Percentiles rank a stretch among this genome's conserved stretches.
Conservation (phyloP, 2,329 filamentous ascomycete genomes). For the Cordyceps cateniannulata region DNA sequence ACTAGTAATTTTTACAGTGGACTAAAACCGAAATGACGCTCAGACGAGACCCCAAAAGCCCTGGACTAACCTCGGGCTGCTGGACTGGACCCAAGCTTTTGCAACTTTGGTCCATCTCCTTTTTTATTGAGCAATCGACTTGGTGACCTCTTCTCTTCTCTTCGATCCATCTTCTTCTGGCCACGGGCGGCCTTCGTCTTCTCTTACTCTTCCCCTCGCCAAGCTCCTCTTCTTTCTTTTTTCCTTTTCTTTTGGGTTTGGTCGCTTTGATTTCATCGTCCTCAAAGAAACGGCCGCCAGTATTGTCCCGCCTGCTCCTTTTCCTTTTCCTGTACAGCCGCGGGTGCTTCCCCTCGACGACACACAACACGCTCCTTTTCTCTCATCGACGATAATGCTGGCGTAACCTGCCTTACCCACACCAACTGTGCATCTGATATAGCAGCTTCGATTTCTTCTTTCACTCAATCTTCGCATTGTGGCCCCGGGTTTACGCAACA, state of each 20-base stretch:
- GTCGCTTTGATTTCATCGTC: neutral
- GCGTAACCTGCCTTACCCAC: neutral
- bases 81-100: neutral
- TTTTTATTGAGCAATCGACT: constrained; percentile 4
- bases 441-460: neutral
- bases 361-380: constrained; percentile 2
- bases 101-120: constrained; percentile 1
- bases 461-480: neutral
- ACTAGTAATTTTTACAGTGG: neutral
- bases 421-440: neutral
- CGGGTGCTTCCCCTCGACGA: neutral
- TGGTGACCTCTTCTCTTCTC: neutral
- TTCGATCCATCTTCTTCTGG: neutral
- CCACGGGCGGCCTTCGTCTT: neutral
- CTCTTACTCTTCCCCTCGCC: neutral
- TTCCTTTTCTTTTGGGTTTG: neutral
- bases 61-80: neutral
- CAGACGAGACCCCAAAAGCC: neutral
- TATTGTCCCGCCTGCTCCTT: neutral
- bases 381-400: constrained; percentile 5
- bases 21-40: neutral
- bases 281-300: neutral
- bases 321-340: neutral
- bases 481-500: neutral
- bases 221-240: neutral